Base-by-base conservation (phyloP, 129 eudicot genomes). In the Calendula officinalis region DNA sequence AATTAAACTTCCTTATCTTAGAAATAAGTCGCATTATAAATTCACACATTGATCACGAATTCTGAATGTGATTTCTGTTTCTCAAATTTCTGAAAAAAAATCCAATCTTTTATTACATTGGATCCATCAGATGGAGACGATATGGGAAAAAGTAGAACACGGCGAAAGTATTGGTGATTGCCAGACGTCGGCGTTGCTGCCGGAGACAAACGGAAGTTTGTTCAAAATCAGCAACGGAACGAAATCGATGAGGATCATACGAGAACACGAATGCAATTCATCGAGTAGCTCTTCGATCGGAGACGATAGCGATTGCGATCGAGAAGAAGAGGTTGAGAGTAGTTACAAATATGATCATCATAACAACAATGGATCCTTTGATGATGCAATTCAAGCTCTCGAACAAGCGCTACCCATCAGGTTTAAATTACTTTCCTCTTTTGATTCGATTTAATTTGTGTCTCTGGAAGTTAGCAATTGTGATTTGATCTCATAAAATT, bases 331-430 rank as follows among this genome's bases (percentile, higher is more conserved):
- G 17, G 69, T 12, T 41, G 64, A 77, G 60, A 58, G 64, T 70
- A 56, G 40, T 5, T 56, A 57, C 33, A 7, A 6, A 27, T 44
- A n/a, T 39, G 70, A 49, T 59, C 60, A 56, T 13, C 22, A 51
- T 50, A 50, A 51, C 40, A 39, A 35, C 17, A 45, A 44, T 66
- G 74, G 78, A 57, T 66, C 70, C 2, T 77, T 77, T 55, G 81
- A 75, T 60, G 75, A 71, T 77, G 82, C 82, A 14, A 77, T 77
- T 59, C 74, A 66, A 17, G 82, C 82, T 53, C 72, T 77, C 53
- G 78, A 77, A 51, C 64, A 77, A 63, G 81, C 81, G 54, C 27
- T 77, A 13, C 78, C 82, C 4, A 70, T 77, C 69, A 77, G 82
- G 82, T 77, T 40, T 50, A 3, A 10, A 5, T 65, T 52, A 5